These are phyloP conservation scores for Phytopythium ostracodes DNA, from an alignment of 352 stramenopile species.

Conservation along the genomic window DNA sequence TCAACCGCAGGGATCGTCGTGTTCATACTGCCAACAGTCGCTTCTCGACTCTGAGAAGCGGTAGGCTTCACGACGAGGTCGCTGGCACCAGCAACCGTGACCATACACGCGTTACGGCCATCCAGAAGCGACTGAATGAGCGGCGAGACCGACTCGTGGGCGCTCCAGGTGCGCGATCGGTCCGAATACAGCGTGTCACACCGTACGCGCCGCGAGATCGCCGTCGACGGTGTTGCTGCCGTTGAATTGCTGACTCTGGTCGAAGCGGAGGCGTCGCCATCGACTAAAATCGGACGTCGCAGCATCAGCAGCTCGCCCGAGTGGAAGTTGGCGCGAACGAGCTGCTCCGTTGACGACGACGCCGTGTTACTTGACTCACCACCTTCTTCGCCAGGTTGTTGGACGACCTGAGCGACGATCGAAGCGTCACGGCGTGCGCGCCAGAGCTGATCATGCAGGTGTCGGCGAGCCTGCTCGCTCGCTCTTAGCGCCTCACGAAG, in stretches of 20 bases:
- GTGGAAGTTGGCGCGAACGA: slow-evolving; percentile 52
- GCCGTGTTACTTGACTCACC: not conserved
- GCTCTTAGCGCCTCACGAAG: slow-evolving; percentile 36
- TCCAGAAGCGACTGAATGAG: slow-evolving; percentile 67
- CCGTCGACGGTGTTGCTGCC: slow-evolving; percentile 10
- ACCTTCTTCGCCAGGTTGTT: slow-evolving; percentile 21
- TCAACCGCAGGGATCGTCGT: slow-evolving; percentile 22
- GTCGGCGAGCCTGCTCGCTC: slow-evolving; percentile 40
- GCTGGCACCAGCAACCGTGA: slow-evolving; percentile 45
- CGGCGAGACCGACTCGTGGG: slow-evolving; percentile 49
- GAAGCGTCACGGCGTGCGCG: slow-evolving; percentile 43
- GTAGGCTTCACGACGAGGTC: slow-evolving; percentile 15
- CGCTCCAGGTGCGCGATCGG: slow-evolving; percentile 51
- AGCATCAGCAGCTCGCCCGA: slow-evolving; percentile 49
- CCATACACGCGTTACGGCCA: slow-evolving; percentile 60
- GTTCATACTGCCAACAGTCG: not conserved
- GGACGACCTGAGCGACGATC: slow-evolving; percentile 57
- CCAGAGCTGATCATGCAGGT: slow-evolving; percentile 77
- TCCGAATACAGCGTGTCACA: slow-evolving; percentile 68
- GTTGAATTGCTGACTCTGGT: not conserved
- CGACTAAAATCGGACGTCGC: not conserved
- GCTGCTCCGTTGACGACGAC: slow-evolving; percentile 4
- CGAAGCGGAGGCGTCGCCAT: slow-evolving; percentile 3
- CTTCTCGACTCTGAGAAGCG: not conserved
- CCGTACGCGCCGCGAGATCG: slow-evolving; percentile 31